Evolutionary conservation across 2,329 filamentous ascomycete species (phyloP), one percentile per base, ranked within the genome.

Genomic region (Amesomyces nigricolor): DNA sequence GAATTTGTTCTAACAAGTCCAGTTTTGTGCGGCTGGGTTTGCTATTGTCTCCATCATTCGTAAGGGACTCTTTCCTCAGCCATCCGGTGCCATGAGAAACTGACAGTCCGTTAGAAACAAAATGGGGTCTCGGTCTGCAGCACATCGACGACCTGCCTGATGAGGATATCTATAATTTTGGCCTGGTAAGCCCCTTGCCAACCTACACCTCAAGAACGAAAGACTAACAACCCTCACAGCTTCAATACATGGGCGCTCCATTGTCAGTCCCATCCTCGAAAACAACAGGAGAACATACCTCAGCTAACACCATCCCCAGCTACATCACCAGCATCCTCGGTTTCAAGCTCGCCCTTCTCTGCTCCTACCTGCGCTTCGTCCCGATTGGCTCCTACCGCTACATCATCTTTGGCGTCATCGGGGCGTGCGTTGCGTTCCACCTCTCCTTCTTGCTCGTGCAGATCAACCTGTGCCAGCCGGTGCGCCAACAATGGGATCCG

Each of bases 271-370:
- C 22, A n/a, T 13, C 4, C 26, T 32, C 10, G 26, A 14, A 45
- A 35, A 45, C 9, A 5, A 16, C 47, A 46, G 9, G 58, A 35
- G 32, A 13, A 7, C 9, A 35, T 32, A 35, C 8, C 32, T 35
- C 32, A 10, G 51, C 29, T 49, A 4, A 58, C 45, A 13, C 29
- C 8, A 10, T 5, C 2, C 4, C 17, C 26, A 74, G 72, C 26
- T 75, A 75, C 51, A 70, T 74, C 17, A 58, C 65, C 10, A 70
- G 70, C 37, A 74, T 78, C 22, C 67, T 76, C 3, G 72, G 71
- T 1, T 78, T 78, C 63, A 78, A 78, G 53, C 64, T 77, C 17
- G 69, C 75, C 32, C 63, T 78, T 2, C 62, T 79, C 4, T 66
- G 75, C 2, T 73, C 73, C 1, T 74, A 76, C 16, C 65, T 77